These are phyloP conservation scores for Phaseolus coccineus DNA, from an alignment of 331 rosid species.

Conservation along the genomic window DNA sequence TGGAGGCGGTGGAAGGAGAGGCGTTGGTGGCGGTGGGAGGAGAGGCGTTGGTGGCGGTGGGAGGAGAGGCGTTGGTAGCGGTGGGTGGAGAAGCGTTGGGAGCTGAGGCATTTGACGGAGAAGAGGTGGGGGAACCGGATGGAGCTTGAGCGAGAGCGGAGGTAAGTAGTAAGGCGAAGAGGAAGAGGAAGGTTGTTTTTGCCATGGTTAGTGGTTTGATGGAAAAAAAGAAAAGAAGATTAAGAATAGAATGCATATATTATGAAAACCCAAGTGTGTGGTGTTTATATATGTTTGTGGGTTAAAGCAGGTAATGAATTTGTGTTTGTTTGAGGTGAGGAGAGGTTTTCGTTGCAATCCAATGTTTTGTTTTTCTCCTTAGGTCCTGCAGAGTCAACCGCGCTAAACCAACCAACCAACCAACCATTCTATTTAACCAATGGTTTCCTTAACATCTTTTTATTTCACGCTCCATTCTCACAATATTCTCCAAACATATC, in stretches of 20 bases:
- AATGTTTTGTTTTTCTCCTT: neutral
- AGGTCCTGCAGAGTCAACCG: conserved; percentile 30
- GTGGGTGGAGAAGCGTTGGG: conserved; percentile 34
- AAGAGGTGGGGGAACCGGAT: conserved; percentile 46
- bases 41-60: conserved; percentile 33
- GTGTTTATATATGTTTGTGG: neutral
- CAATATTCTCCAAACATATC: too few relatives aligned
- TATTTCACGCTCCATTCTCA: too few relatives aligned
- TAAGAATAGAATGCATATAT: neutral
- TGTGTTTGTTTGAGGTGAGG: neutral
- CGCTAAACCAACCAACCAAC: conserved; percentile 17
- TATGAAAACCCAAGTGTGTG: neutral
- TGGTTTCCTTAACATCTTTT: too few relatives aligned
- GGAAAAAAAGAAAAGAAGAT: neutral
- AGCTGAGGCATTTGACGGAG: neutral
- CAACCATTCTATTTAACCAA: too few relatives aligned
- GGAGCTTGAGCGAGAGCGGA: conserved; percentile 50
- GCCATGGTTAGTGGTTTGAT: conserved; percentile 54
- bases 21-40: conserved; percentile 43
- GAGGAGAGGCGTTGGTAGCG: neutral
- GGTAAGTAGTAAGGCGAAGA: conserved; percentile 47
- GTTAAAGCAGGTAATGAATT: neutral
- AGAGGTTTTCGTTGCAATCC: neutral
- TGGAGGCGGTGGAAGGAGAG: neutral
- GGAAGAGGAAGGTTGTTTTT: conserved; percentile 37